A percentile compares a stretch with the other conserved stretches of the same genome.
These are phyloP conservation scores for Stevia rebaudiana DNA, from an alignment of 140 eudicot species.

Conservation along the genomic window DNA sequence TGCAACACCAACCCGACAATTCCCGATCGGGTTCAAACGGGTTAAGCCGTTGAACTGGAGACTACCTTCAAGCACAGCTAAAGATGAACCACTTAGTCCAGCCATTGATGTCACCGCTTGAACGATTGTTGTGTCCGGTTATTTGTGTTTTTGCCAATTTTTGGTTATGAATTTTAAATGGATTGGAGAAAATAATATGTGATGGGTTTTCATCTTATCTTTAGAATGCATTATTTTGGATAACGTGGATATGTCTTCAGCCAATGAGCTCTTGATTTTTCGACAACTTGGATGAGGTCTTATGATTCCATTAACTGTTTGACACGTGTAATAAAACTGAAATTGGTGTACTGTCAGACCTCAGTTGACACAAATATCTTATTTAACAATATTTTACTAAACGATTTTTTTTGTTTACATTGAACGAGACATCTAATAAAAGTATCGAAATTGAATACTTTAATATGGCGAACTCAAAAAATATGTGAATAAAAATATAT, in stretches of 20 bases:
- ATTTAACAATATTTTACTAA: too few relatives aligned
- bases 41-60: conserved; percentile 46
- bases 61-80: conserved; percentile 68
- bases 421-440: too few relatives aligned
- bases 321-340: conserved; percentile 33
- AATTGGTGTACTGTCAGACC: background rate
- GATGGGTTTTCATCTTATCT: conserved; percentile 52
- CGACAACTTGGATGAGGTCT: conserved; percentile 47
- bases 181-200: conserved; percentile 26
- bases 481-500: too few relatives aligned
- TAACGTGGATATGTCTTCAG: conserved; percentile 40
- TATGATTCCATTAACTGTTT: conserved; percentile 7
- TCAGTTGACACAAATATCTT: too few relatives aligned
- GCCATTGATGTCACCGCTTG: conserved; percentile 80
- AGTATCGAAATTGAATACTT: too few relatives aligned
- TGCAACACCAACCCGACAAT: conserved; percentile 29
- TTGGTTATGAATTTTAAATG: background rate
- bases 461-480: too few relatives aligned
- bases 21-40: conserved; percentile 41
- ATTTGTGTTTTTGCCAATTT: background rate
- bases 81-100: conserved; percentile 68
- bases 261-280: conserved; percentile 39
- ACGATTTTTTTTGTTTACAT: too few relatives aligned
- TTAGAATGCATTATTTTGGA: conserved; percentile 18
- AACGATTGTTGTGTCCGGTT: conserved; percentile 34